phyloP scores from a whole-genome alignment of 2,329 filamentous ascomycete genomes.

The Fusarium clavum region DNA sequence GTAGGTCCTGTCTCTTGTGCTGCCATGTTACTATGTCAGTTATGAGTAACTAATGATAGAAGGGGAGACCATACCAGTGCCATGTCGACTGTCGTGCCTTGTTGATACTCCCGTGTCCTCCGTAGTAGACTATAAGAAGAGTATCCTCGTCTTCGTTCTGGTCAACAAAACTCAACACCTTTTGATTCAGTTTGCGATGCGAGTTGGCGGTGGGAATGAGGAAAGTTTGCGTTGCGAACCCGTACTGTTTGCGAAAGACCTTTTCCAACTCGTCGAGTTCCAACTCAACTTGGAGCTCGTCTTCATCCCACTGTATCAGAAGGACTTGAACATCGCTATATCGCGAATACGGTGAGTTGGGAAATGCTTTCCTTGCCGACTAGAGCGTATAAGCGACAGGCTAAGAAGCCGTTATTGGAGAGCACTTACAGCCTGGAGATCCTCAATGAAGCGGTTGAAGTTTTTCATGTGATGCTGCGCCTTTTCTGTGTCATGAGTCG shows the following conservation, averaged over 20 bases:
- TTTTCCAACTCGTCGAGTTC: slow-evolving; percentile 40
- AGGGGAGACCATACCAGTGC: slow-evolving; percentile 36
- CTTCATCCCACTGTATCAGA: slow-evolving; percentile 45
- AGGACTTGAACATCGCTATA: slow-evolving; percentile 44
- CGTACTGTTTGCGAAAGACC: slow-evolving; percentile 31
- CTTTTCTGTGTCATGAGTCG: slow-evolving; percentile 45
- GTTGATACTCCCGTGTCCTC: slow-evolving; percentile 44
- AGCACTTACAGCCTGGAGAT: slow-evolving; percentile 37
- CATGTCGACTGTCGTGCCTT: slow-evolving; percentile 45
- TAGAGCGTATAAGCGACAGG: slow-evolving; percentile 15
- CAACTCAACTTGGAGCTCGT: slow-evolving; percentile 43
- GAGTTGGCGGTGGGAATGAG: slow-evolving; percentile 44
- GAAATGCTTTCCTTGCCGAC: slow-evolving; percentile 44
- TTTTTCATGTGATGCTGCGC: slow-evolving; percentile 45
- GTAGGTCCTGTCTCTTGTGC: slow-evolving; percentile 41
- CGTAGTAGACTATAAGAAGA: slow-evolving; percentile 46
- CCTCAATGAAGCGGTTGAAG: slow-evolving; percentile 37
- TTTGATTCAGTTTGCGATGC: slow-evolving; percentile 43
- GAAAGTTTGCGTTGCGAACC: slow-evolving; percentile 39
- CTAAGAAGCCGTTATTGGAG: no score
- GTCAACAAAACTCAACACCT: slow-evolving; percentile 42
- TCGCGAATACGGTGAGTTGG: slow-evolving; percentile 44
- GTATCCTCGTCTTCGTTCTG: slow-evolving; percentile 45
- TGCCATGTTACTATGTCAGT: slow-evolving; percentile 34
- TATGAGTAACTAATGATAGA: not conserved